These are phyloP conservation scores for Penicillium sp. DNA, from an alignment of 2,329 filamentous ascomycete genomes.

Conservation along the genomic window DNA sequence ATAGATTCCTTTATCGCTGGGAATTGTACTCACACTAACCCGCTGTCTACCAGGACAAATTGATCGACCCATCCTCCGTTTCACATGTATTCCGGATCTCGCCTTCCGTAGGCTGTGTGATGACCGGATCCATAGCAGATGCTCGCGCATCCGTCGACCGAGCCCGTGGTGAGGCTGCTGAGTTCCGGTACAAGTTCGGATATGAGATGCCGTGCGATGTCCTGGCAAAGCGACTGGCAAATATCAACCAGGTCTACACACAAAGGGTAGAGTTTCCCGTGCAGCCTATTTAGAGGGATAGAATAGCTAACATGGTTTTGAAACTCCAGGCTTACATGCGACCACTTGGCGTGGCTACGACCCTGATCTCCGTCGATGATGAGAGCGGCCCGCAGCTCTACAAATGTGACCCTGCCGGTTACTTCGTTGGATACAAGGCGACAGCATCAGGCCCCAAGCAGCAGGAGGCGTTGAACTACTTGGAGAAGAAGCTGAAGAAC, in stretches of 20 bases:
- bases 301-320: conserved; percentile 3
- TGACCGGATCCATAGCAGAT: conserved; percentile 98
- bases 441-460: conserved; percentile 97
- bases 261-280: conserved; percentile 67
- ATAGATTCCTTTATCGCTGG: conserved; percentile 16
- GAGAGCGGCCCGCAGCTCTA: conserved; percentile 92
- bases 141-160: conserved; percentile 89
- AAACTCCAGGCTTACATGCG: conserved; percentile 83
- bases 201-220: conserved; percentile 99
- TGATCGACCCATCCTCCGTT: conserved; percentile 95
- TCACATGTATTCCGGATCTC: conserved; percentile 98
- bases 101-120: conserved; percentile 92
- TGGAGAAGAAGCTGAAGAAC: conserved; percentile 99
- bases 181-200: conserved; percentile 97
- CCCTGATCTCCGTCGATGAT: conserved; percentile 87
- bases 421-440: conserved; percentile 98
- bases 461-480: conserved; percentile 95
- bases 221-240: conserved; percentile 91
- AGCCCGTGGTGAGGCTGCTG: conserved; percentile 90
- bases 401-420: conserved; percentile 97
- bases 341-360: conserved; percentile 91
- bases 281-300: not conserved
- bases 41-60: conserved; percentile 71
- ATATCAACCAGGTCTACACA: conserved; percentile 99
- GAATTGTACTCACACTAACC: conserved; percentile 14